Percentiles rank a stretch among this genome's conserved stretches.
These are phyloP conservation scores for Ogataea methanolica DNA, from an alignment of 805 yeast species.

Conservation along the genomic window DNA sequence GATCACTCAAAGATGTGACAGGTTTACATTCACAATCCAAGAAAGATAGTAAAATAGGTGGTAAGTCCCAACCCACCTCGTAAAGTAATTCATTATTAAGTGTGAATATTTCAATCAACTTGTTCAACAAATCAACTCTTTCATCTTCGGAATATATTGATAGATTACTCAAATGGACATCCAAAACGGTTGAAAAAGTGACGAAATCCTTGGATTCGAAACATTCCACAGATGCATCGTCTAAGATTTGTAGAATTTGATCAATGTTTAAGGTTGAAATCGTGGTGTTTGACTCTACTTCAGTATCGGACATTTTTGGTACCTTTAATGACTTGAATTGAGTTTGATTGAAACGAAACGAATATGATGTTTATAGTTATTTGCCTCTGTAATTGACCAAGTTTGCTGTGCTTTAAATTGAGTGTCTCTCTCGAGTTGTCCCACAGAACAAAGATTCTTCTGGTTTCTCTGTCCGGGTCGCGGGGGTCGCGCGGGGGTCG, in stretches of 20 bases:
- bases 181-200: conserved; percentile 69
- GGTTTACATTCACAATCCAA: conserved; percentile 35
- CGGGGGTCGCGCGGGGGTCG: too few species aligned
- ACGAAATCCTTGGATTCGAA: conserved; percentile 53
- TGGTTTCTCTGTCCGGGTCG: neutral
- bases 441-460: too few species aligned
- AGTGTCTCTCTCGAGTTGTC: too few species aligned
- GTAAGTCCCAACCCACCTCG: conserved; percentile 92
- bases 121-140: conserved; percentile 42
- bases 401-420: too few species aligned
- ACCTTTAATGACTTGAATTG: too few species aligned
- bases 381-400: too few species aligned
- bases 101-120: conserved; percentile 40
- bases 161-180: conserved; percentile 52
- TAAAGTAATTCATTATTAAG: conserved; percentile 46
- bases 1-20: conserved; percentile 29
- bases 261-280: conserved; percentile 9
- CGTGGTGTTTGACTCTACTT: conserved; percentile 7
- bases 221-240: conserved; percentile 25
- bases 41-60: conserved; percentile 56
- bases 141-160: conserved; percentile 43
- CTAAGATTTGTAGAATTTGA: conserved; percentile 12
- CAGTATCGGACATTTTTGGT: conserved; percentile 10
- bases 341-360: neutral
- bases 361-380: neutral